Percentiles rank a stretch among this genome's conserved stretches.
Evolutionary conservation across 139 green algal species (phyloP).

Genomic region (Coelastrella sp.): DNA sequence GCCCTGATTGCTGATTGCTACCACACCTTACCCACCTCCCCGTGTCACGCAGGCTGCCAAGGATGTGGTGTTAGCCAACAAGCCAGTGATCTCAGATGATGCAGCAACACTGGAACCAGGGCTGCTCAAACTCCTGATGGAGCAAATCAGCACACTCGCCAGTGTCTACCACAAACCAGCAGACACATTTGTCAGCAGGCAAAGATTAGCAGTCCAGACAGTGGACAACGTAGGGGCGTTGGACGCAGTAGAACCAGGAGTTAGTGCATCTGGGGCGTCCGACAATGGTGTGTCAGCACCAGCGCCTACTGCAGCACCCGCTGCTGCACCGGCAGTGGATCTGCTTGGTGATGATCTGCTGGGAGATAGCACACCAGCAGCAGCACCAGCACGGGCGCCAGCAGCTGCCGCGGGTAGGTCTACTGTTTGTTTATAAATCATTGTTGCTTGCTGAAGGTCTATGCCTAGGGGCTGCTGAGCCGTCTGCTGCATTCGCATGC

Average conservation of each 20-base stretch:
- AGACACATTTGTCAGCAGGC: constrained; percentile 84
- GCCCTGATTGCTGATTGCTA: too few species aligned
- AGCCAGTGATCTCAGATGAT: constrained; percentile 92
- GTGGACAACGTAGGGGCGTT: constrained; percentile 12
- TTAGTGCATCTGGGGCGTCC: not conserved
- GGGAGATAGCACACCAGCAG: constrained; percentile 28
- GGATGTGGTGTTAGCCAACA: constrained; percentile 95
- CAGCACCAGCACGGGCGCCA: constrained; percentile 14
- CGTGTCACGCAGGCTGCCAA: constrained; percentile 78
- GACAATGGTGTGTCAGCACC: constrained; percentile 38
- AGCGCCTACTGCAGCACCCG: constrained; percentile 22
- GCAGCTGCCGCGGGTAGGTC: not conserved
- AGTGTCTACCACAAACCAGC: constrained; percentile 97
- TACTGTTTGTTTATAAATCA: not conserved
- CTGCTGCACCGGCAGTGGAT: constrained; percentile 44
- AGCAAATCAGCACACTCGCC: constrained; percentile 67
- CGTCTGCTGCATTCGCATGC: too few species aligned
- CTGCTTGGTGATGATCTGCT: constrained; percentile 57
- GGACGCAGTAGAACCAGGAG: not conserved
- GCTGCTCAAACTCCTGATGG: constrained; percentile 87
- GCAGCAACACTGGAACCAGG: constrained; percentile 78
- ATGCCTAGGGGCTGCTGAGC: too few species aligned
- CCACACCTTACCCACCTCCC: not conserved
- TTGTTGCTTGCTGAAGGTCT: too few species aligned
- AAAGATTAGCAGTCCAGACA: constrained; percentile 78